phyloP scores from a whole-genome alignment of 2,329 filamentous ascomycete genomes.

The Talaromyces sp. region DNA sequence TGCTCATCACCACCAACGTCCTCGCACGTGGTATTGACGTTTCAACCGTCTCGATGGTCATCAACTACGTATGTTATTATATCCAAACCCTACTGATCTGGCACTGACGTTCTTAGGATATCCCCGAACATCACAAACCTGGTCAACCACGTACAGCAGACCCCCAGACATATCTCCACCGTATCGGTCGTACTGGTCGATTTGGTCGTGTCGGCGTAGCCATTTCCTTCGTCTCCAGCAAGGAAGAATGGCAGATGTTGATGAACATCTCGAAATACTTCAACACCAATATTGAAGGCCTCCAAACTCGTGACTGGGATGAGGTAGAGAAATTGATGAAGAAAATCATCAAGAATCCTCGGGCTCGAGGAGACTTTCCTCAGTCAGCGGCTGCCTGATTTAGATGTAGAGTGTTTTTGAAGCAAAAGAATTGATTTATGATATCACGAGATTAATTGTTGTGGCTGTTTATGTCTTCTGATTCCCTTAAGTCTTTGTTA shows the following conservation, averaged over 20 bases:
- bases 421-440: background rate
- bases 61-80: constrained; percentile 72
- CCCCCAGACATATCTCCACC: constrained; percentile 93
- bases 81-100: background rate
- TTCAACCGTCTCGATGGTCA: constrained; percentile 89
- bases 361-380: constrained; percentile 40
- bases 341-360: constrained; percentile 65
- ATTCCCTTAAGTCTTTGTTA: background rate
- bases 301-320: constrained; percentile 89
- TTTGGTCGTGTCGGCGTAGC: constrained; percentile 96
- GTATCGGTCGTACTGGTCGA: constrained; percentile 92
- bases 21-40: constrained; percentile 93
- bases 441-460: constrained; percentile 6
- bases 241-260: constrained; percentile 74
- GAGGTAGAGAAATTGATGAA: constrained; percentile 79
- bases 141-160: constrained; percentile 65
- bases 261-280: constrained; percentile 77
- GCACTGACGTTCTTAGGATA: constrained; percentile 47
- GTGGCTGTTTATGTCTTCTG: background rate
- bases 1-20: constrained; percentile 96
- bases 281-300: constrained; percentile 72
- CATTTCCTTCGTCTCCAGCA: constrained; percentile 89
- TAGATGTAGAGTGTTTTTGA: background rate
- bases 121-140: constrained; percentile 62
- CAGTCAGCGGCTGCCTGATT: constrained; percentile 12